Conservation (phyloP, 495 filamentous ascomycete genomes). For the Penicillium ucsense region DNA sequence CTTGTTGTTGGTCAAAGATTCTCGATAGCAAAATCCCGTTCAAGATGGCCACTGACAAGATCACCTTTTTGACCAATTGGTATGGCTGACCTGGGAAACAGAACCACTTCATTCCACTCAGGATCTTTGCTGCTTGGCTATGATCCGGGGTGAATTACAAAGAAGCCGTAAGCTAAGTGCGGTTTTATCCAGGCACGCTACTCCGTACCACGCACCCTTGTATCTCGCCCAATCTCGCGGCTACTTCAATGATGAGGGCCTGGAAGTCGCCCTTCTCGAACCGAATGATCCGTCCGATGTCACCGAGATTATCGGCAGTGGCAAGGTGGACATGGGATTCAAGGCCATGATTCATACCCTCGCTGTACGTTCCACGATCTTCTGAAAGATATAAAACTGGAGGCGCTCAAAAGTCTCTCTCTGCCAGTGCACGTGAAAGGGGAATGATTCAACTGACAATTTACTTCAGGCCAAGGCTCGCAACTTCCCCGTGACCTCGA, state of each 20-base stretch:
- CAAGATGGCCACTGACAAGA: slow-evolving; percentile 66
- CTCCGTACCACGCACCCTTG: slow-evolving; percentile 62
- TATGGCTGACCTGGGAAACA: slow-evolving; percentile 19
- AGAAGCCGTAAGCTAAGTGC: slow-evolving; percentile 16
- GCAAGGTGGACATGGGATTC: slow-evolving; percentile 63
- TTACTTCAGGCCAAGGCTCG: slow-evolving; percentile 51
- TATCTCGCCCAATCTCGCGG: slow-evolving; percentile 62
- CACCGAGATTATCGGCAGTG: slow-evolving; percentile 62
- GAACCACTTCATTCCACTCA: not conserved
- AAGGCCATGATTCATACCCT: slow-evolving; percentile 71
- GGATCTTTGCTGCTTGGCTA: too few species aligned
- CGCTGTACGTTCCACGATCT: slow-evolving; percentile 32
- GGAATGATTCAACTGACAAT: not conserved
- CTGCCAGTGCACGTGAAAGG: not conserved
- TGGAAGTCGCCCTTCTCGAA: slow-evolving; percentile 62
- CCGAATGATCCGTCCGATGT: slow-evolving; percentile 64
- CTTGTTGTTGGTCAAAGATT: slow-evolving; percentile 2
- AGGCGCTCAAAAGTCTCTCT: not conserved
- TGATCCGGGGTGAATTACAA: not conserved
- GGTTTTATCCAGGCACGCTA: slow-evolving; percentile 47
- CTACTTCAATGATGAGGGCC: slow-evolving; percentile 59
- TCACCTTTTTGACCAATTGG: slow-evolving; percentile 68
- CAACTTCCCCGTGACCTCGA: slow-evolving; percentile 56
- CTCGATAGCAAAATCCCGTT: slow-evolving; percentile 10
- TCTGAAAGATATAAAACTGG: not conserved